Percentiles rank a stretch among this genome's conserved stretches.
Evolutionary conservation across 2,329 filamentous ascomycete species (phyloP).

Genomic region (Lasiodiplodia sp.): DNA sequence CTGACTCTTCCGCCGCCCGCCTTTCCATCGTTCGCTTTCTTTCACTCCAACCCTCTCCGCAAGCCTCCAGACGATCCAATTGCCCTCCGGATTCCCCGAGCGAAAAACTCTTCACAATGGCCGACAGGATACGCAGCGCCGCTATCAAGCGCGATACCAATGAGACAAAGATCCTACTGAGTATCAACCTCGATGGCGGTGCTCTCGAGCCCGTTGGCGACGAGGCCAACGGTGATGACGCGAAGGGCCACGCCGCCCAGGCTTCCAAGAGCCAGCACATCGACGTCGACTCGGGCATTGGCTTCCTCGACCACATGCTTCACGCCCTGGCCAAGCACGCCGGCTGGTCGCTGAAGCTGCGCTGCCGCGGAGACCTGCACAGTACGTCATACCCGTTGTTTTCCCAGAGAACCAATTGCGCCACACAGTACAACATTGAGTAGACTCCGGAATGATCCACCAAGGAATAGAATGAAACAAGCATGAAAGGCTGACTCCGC

Average conservation of each 20-base stretch:
- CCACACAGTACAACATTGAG: no score
- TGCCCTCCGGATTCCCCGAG: neutral
- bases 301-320: slow-evolving; percentile 98
- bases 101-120: slow-evolving; percentile 25
- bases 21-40: neutral
- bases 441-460: no score
- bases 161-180: slow-evolving; percentile 95
- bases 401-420: no score
- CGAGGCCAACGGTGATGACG: slow-evolving; percentile 37
- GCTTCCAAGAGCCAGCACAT: slow-evolving; percentile 85
- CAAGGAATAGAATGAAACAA: no score
- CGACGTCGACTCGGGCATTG: slow-evolving; percentile 85
- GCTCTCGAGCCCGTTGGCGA: slow-evolving; percentile 47
- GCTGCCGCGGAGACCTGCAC: slow-evolving; percentile 87
- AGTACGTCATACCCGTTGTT: slow-evolving; percentile 63
- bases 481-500: no score
- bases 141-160: slow-evolving; percentile 90
- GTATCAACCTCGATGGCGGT: slow-evolving; percentile 92
- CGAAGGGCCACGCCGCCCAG: slow-evolving; percentile 80
- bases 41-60: neutral
- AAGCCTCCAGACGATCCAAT: neutral
- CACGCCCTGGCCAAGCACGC: slow-evolving; percentile 96
- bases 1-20: slow-evolving; percentile 8
- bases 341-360: slow-evolving; percentile 87
- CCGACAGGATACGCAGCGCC: slow-evolving; percentile 67